Base-by-base conservation (phyloP, 2,329 filamentous ascomycete genomes). In the Colletotrichum neosansevieriae region DNA sequence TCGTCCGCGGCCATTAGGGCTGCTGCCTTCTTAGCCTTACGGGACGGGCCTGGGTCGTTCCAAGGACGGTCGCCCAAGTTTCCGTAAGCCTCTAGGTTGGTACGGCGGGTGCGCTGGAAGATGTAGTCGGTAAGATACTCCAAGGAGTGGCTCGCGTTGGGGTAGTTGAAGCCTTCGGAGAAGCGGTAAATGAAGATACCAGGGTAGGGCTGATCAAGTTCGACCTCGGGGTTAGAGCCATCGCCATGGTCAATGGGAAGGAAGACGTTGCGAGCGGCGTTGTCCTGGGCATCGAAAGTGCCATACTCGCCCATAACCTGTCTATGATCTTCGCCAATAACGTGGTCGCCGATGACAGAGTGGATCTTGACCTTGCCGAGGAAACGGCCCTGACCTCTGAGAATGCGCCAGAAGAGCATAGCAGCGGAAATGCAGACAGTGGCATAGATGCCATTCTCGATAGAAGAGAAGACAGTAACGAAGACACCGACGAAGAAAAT, bases 121-220 rank as follows among this genome's bases (percentile, higher is more conserved):
- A 97, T 88, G 72, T 89, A 88, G 2, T 85, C 80, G 2, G 89
- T 88, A 58, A 97, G 84, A 75, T 93, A 88, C 75, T 98, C 94
- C 64, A 97, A 88, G 71, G 97, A 94, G 77, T 93, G 91, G 75
- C 93, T 93, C 19, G 94, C 94, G 74, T 97, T 99, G 69, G 95
- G 94, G 75, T 98, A 99, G 80, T 96, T 97, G 85, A 97, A 97
- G 49, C 94, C 93, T 81, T 98, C 95, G 0, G 92, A 90, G 79
- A 97, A 98, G 50, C 95, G 90, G 82, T 97, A 98, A 75, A 98
- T 97, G 80, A 98, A 97, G 72, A 99, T 87, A 59, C 96, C 96
- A 0, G 95, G 95, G 74, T 96, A 93, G 1, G 96, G 94, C 62
- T 89, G 89, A 70, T 92, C 85, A n/a, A 97, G 84, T 11, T 91